phyloP scores from a whole-genome alignment of 2,329 filamentous ascomycete species.

The Pyrenochaeta sp. region DNA sequence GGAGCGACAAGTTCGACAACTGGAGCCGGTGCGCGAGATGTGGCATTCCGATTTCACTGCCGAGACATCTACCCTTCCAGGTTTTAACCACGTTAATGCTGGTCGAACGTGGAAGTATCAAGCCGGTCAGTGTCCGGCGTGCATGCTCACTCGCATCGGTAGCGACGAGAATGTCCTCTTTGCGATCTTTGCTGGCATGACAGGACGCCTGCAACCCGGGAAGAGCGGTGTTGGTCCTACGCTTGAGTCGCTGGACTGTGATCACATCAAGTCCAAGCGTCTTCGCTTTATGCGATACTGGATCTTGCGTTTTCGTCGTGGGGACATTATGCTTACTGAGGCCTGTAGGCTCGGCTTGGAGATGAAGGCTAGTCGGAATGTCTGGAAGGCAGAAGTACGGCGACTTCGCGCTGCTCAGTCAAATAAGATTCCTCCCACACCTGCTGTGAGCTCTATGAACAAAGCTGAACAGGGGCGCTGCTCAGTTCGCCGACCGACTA shows the following conservation, averaged over 20 bases:
- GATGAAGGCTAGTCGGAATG: conserved; percentile 19
- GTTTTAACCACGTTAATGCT: conserved; percentile 20
- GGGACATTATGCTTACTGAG: conserved; percentile 12
- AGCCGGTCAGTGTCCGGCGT: conserved; percentile 33
- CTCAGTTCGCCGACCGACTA: neutral
- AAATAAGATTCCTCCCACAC: too few relatives aligned
- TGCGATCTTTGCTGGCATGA: conserved; percentile 37
- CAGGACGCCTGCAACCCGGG: conserved; percentile 27
- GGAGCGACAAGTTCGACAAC: conserved; percentile 25
- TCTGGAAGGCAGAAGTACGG: conserved; percentile 11
- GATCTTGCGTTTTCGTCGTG: conserved; percentile 18
- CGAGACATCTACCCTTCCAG: conserved; percentile 19
- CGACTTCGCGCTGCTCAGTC: neutral
- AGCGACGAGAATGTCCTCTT: conserved; percentile 27
- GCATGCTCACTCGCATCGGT: conserved; percentile 40
- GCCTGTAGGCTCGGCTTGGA: conserved; percentile 32
- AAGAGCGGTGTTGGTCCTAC: conserved; percentile 1
- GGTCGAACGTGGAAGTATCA: conserved; percentile 31
- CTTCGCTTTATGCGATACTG: conserved; percentile 35
- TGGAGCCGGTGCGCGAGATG: conserved; percentile 41
- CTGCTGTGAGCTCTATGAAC: too few relatives aligned
- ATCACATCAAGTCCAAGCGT: conserved; percentile 24
- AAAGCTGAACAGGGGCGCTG: neutral
- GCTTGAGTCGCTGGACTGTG: conserved; percentile 9
- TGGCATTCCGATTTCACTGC: conserved; percentile 26